A percentile compares a stretch with the other conserved stretches of the same genome.
Conservation (phyloP, 495 filamentous ascomycete genomes). For the Penicillium mononematosum region DNA sequence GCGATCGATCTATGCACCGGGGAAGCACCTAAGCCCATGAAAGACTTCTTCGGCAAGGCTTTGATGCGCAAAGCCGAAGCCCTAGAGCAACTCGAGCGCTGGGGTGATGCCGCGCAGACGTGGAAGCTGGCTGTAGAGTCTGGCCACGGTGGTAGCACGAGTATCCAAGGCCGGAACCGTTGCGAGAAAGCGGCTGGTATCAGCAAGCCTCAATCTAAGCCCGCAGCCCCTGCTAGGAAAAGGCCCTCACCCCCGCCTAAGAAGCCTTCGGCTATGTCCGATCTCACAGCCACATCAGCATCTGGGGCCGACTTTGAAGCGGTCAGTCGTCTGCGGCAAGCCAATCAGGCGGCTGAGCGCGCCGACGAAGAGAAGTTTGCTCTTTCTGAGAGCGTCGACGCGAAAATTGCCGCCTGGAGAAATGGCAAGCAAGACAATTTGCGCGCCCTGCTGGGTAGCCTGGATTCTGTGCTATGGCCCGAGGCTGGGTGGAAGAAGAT, state of each 20-base stretch:
- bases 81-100: conserved; percentile 92
- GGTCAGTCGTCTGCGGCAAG: conserved; percentile 73
- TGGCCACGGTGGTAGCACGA: conserved; percentile 77
- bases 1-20: conserved; percentile 64
- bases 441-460: conserved; percentile 78
- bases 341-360: conserved; percentile 77
- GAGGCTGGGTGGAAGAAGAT: conserved; percentile 96
- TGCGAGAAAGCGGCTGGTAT: conserved; percentile 79
- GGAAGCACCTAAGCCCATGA: conserved; percentile 79
- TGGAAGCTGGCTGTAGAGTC: conserved; percentile 84
- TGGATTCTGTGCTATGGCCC: conserved; percentile 89
- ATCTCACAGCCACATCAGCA: conserved; percentile 33
- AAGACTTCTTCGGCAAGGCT: conserved; percentile 87
- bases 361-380: conserved; percentile 91
- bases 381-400: conserved; percentile 79
- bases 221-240: conserved; percentile 37
- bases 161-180: conserved; percentile 80
- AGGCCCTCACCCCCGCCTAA: conserved; percentile 37
- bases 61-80: conserved; percentile 93
- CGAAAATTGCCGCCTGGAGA: conserved; percentile 73
- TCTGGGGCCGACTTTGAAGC: conserved; percentile 50
- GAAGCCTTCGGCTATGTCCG: conserved; percentile 49
- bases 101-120: conserved; percentile 73
- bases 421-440: conserved; percentile 90
- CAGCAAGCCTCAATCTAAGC: conserved; percentile 48